Evolutionary conservation across 768 basidiomycete genomes (phyloP).

Genomic region (Suillus bovinus): DNA sequence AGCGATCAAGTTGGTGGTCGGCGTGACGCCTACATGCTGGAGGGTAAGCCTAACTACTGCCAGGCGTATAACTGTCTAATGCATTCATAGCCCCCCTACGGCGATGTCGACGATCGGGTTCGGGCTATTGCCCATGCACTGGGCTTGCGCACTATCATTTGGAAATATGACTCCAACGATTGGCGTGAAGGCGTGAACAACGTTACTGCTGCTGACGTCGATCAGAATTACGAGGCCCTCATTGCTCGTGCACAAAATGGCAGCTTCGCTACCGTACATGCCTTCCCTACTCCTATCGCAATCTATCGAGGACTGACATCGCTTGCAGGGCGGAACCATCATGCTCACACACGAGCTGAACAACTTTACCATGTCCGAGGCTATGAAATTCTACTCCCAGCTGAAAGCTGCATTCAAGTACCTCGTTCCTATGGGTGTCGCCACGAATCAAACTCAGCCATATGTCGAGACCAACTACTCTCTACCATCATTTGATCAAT

Average conservation of each 20-base stretch:
- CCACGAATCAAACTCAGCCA: slow-evolving; percentile 50
- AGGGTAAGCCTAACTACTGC: slow-evolving; percentile 37
- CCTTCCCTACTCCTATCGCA: not conserved
- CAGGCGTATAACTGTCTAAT: not conserved
- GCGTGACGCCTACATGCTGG: slow-evolving; percentile 63
- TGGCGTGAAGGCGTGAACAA: slow-evolving; percentile 61
- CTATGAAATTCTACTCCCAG: slow-evolving; percentile 49
- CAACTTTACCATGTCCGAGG: slow-evolving; percentile 62
- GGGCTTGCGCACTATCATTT: slow-evolving; percentile 70
- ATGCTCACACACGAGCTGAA: slow-evolving; percentile 60
- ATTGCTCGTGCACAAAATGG: slow-evolving; percentile 47
- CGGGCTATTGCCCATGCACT: slow-evolving; percentile 68
- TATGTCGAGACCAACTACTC: slow-evolving; percentile 50
- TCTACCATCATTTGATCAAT: slow-evolving; percentile 46
- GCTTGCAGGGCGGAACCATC: slow-evolving; percentile 46
- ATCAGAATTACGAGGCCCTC: slow-evolving; percentile 55
- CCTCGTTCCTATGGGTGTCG: slow-evolving; percentile 55
- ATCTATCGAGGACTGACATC: not conserved
- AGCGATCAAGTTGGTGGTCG: slow-evolving; percentile 53
- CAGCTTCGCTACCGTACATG: slow-evolving; percentile 38
- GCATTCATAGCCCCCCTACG: slow-evolving; percentile 53
- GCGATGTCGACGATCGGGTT: slow-evolving; percentile 75
- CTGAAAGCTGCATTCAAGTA: slow-evolving; percentile 46
- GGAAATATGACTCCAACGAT: slow-evolving; percentile 72
- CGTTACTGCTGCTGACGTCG: slow-evolving; percentile 45